These are phyloP conservation scores for Aspergillus aculeatinus DNA, from an alignment of 2,329 filamentous ascomycete genomes.

Conservation along the genomic window DNA sequence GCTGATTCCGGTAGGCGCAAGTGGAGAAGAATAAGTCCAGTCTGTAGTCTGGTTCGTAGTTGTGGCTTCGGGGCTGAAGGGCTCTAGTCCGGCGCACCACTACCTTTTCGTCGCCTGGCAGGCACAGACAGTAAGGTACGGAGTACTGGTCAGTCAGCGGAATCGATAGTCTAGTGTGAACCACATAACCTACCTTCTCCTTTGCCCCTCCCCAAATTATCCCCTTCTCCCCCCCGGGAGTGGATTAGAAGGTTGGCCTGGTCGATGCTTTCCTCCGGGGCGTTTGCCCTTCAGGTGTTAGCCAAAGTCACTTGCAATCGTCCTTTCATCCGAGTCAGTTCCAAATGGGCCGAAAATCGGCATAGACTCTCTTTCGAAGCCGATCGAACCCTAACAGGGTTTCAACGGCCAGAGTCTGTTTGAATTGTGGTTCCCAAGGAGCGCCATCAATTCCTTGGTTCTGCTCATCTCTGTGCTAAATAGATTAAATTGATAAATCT, in stretches of 20 bases:
- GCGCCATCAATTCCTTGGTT: slow-evolving; percentile 11
- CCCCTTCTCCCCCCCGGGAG: not conserved
- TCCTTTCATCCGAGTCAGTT: slow-evolving; percentile 1
- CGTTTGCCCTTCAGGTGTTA: slow-evolving; percentile 7
- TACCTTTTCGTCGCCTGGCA: slow-evolving; percentile 4
- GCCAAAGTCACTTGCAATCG: not conserved
- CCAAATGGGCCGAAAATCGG: not conserved
- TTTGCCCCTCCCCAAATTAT: no score
- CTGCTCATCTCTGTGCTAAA: not conserved
- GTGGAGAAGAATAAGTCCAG: slow-evolving; percentile 9
- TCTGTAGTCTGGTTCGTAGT: no score
- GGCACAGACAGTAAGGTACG: not conserved
- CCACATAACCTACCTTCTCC: not conserved
- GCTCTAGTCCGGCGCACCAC: slow-evolving; percentile 11
- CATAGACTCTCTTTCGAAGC: not conserved
- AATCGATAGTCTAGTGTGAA: slow-evolving; percentile 1
- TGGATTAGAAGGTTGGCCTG: not conserved
- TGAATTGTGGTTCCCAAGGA: slow-evolving; percentile 4
- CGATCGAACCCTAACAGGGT: not conserved
- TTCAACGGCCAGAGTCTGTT: slow-evolving; percentile 9
- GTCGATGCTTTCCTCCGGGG: not conserved
- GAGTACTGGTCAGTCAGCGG: not conserved
- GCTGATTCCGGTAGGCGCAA: not conserved
- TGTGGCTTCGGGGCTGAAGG: slow-evolving; percentile 1
- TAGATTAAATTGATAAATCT: not conserved